Evolutionary conservation across 2,329 filamentous ascomycete species (phyloP), one percentile per base, ranked within the genome.

Genomic region (Aspergillus fijiensis): DNA sequence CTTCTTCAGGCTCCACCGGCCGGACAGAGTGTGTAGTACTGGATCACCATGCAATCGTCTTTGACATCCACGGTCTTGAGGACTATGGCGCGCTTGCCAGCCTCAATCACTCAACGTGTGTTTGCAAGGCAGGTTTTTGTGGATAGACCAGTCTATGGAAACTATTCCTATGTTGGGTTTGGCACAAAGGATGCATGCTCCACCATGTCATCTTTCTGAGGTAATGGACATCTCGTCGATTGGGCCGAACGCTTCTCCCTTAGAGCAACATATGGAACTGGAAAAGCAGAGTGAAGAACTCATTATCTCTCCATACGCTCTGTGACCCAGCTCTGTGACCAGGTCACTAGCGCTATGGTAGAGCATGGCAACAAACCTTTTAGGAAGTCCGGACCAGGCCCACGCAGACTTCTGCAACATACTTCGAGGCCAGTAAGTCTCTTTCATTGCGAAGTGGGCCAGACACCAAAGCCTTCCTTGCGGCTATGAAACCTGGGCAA

Each of bases 81-180:
- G 5, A 16, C 16, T 19, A 45, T 45, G 14, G 16, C 39, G 16
- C 39, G 39, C 39, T 45, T 45, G 16, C 39, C 16, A 2, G 39
- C 39, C 16, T 45, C 6, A 9, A 6, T 16, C 16, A n/a, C 10
- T 42, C 25, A 53, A 49, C 29, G 51, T 56, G 23, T 6, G 68
- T 59, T 53, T 60, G 52, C 49, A 61, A 56, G 21, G 27, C 5
- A 39, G 29, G n/a, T 39, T 25, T 33, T 49, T 29, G 47, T 49
- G 21, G 42, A 19, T 45, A n/a, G 14, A 7, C 16, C 51, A 33
- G 23, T 27, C 42, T 58, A 78, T 77, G 77, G 77, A 79, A 78
- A 77, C 62, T 73, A 70, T 78, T 78, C 66, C 77, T 79, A 52
- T 65, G 72, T 77, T 77, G 69, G 76, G 76, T 68, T 76, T 74